phyloP scores from a whole-genome alignment of 176 grass and related monocot genomes.

The Typha latifolia region DNA sequence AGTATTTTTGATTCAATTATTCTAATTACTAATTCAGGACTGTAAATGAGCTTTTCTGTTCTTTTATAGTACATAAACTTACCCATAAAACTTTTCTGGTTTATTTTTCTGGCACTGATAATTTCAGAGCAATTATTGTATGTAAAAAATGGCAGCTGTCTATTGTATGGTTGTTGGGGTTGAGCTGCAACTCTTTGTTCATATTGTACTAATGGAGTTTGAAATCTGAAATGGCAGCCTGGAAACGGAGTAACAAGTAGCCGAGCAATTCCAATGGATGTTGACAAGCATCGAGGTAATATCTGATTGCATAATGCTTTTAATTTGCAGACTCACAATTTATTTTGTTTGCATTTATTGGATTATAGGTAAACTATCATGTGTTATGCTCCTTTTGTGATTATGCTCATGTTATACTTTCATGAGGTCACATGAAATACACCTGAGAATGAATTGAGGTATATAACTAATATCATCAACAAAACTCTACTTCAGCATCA shows the following conservation, averaged over 20 bases:
- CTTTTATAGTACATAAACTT: background rate
- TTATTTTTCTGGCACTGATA: no score
- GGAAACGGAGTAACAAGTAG: constrained; percentile 42
- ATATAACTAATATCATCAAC: no score
- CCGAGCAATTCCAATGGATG: constrained; percentile 35
- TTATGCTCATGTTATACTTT: no score
- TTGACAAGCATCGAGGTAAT: constrained; percentile 43
- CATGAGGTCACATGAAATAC: no score
- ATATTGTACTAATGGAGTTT: background rate
- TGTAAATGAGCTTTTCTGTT: background rate
- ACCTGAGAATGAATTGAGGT: no score
- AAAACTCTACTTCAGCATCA: no score
- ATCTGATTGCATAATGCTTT: background rate
- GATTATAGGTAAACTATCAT: no score
- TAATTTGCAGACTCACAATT: background rate
- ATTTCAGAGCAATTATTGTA: background rate
- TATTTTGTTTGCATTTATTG: no score
- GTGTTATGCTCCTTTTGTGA: no score
- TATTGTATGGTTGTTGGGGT: background rate
- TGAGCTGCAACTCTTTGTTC: background rate
- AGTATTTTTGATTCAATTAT: constrained; percentile 11
- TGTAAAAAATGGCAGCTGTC: background rate
- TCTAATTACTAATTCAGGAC: background rate
- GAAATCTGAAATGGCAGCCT: constrained; percentile 26
- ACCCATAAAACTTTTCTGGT: no score